These are phyloP conservation scores for Brassica nigra DNA, from an alignment of 345 rosid genomes.

Conservation along the genomic window DNA sequence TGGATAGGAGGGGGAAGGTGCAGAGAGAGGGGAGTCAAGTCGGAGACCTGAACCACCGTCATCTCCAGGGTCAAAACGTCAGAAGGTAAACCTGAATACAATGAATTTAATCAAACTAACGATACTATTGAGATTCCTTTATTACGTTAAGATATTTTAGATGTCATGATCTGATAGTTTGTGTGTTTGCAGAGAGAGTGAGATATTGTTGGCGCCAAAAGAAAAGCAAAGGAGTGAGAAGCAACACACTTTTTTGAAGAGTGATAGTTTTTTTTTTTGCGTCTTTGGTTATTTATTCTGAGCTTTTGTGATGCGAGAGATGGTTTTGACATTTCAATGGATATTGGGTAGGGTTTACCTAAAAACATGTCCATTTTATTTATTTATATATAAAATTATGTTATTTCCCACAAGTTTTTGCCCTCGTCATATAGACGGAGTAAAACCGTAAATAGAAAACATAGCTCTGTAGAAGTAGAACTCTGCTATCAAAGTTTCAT, in stretches of 20 bases:
- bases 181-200: conserved; percentile 34
- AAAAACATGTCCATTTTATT: conserved; percentile 24
- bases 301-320: conserved; percentile 19
- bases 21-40: conserved; percentile 30
- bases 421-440: too few relatives aligned
- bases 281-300: conserved; percentile 5
- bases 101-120: background rate
- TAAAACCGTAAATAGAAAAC: background rate
- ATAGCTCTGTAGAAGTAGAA: too few relatives aligned
- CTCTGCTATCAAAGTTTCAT: too few relatives aligned
- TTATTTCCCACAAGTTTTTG: background rate
- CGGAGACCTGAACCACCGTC: conserved; percentile 22
- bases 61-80: conserved; percentile 45
- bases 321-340: conserved; percentile 15
- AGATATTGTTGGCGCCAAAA: conserved; percentile 18
- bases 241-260: conserved; percentile 28
- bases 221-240: conserved; percentile 11
- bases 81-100: conserved; percentile 32
- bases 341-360: conserved; percentile 16
- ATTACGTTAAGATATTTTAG: background rate
- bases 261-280: background rate
- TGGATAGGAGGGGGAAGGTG: conserved; percentile 25
- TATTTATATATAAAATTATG: background rate
- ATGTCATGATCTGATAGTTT: conserved; percentile 6
- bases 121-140: background rate